phyloP scores from a whole-genome alignment of 352 stramenopile genomes.

The Elongisporangium anandrum region DNA sequence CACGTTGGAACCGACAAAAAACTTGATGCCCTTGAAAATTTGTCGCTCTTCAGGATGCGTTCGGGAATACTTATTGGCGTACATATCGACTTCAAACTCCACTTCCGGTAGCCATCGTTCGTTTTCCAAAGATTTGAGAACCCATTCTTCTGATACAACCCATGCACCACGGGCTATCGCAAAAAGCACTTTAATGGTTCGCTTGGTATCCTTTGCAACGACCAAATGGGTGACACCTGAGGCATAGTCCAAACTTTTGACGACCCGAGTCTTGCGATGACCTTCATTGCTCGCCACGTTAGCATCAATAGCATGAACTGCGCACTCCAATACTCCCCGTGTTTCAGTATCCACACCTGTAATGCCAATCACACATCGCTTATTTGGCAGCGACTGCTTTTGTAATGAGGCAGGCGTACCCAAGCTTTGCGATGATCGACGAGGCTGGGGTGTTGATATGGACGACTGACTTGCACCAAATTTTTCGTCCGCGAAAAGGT shows the following conservation, averaged over 20 bases:
- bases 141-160: conserved; percentile 79
- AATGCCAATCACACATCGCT: conserved; percentile 69
- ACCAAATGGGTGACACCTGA: conserved; percentile 74
- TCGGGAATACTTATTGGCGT: conserved; percentile 42
- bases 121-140: conserved; percentile 70
- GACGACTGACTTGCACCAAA: conserved; percentile 1
- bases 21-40: conserved; percentile 59
- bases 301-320: conserved; percentile 73
- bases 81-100: conserved; percentile 55
- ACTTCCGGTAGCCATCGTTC: conserved; percentile 68
- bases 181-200: conserved; percentile 85
- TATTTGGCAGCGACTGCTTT: conserved; percentile 22
- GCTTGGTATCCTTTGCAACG: conserved; percentile 56
- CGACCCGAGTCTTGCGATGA: conserved; percentile 64
- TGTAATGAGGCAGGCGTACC: conserved; percentile 3
- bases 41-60: conserved; percentile 40
- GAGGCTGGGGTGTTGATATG: conserved; percentile 3
- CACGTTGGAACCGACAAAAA: conserved; percentile 70
- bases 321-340: conserved; percentile 61
- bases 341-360: conserved; percentile 60
- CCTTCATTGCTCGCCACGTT: conserved; percentile 41
- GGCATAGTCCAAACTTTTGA: conserved; percentile 73
- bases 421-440: conserved; percentile 6
- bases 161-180: conserved; percentile 73
- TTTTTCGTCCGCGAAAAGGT: conserved; percentile 3